These are phyloP conservation scores for Sugiyamaella boreocaroliniensis DNA, from an alignment of 805 yeast genomes.

Conservation along the genomic window DNA sequence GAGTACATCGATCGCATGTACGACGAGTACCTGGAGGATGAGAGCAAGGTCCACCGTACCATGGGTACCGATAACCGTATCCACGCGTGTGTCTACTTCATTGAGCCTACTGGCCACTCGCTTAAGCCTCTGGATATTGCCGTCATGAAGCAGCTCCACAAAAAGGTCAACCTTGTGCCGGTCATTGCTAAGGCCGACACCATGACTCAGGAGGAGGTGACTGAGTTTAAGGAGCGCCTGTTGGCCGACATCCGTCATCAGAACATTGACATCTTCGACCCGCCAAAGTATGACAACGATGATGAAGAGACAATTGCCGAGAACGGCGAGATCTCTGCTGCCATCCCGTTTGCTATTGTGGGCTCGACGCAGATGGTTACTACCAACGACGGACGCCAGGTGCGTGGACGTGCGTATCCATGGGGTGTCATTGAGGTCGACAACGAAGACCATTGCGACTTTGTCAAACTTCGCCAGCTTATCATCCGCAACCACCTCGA, in stretches of 20 bases:
- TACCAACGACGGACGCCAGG: constrained; percentile 64
- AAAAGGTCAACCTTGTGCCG: constrained; percentile 89
- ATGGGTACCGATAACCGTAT: constrained; percentile 71
- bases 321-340: constrained; percentile 58
- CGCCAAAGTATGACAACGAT: constrained; percentile 70
- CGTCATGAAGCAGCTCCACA: constrained; percentile 80
- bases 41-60: constrained; percentile 73
- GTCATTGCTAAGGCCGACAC: constrained; percentile 93
- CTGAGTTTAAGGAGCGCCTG: constrained; percentile 67
- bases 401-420: constrained; percentile 90
- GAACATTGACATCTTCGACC: constrained; percentile 68
- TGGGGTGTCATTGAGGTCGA: constrained; percentile 98
- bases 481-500: constrained; percentile 86
- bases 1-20: constrained; percentile 82
- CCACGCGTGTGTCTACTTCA: constrained; percentile 88
- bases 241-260: constrained; percentile 69
- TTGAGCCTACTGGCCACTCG: constrained; percentile 96
- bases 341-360: constrained; percentile 87
- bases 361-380: constrained; percentile 74
- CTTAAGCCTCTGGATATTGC: constrained; percentile 82
- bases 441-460: constrained; percentile 89
- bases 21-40: constrained; percentile 83
- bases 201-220: constrained; percentile 78
- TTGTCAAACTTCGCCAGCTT: constrained; percentile 79
- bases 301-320: constrained; percentile 74